Evolutionary conservation across 345 rosid species (phyloP).

Genomic region (Eucalyptus guilfoylei): DNA sequence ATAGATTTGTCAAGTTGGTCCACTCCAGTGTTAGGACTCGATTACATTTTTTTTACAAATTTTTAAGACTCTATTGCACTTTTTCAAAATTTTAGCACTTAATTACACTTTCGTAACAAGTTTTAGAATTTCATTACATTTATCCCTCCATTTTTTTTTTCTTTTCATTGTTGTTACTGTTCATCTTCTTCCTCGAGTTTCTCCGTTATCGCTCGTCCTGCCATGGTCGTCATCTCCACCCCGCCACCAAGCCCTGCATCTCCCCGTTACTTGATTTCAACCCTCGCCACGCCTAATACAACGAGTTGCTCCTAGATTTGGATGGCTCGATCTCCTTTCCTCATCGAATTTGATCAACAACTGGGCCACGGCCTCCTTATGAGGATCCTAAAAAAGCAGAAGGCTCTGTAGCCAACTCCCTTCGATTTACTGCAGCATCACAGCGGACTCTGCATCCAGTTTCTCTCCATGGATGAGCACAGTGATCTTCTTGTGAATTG

Average conservation of each 20-base stretch:
- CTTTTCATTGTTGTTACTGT: not conserved
- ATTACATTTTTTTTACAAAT: too few species aligned
- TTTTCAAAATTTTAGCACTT: too few species aligned
- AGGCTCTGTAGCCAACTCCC: slow-evolving; percentile 8
- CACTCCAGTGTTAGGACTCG: fast-evolving
- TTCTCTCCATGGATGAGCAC: slow-evolving; percentile 12
- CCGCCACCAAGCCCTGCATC: not conserved
- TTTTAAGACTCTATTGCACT: fast-evolving
- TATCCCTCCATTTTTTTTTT: fast-evolving
- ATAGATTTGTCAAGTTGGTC: fast-evolving
- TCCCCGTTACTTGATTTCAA: not conserved
- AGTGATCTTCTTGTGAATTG: slow-evolving; percentile 13
- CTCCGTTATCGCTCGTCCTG: not conserved
- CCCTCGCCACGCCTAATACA: not conserved
- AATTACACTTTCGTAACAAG: too few species aligned
- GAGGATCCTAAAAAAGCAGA: slow-evolving; percentile 9
- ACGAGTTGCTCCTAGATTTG: not conserved
- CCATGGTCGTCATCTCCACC: not conserved
- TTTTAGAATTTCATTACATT: too few species aligned
- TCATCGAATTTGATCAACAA: slow-evolving; percentile 13
- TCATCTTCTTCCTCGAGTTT: not conserved
- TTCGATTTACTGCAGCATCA: slow-evolving; percentile 15
- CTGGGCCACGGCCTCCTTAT: slow-evolving; percentile 1
- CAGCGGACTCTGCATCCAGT: slow-evolving; percentile 8
- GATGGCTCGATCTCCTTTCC: not conserved